Base-by-base conservation (phyloP, 129 eudicot species). In the Apium graveolens region DNA sequence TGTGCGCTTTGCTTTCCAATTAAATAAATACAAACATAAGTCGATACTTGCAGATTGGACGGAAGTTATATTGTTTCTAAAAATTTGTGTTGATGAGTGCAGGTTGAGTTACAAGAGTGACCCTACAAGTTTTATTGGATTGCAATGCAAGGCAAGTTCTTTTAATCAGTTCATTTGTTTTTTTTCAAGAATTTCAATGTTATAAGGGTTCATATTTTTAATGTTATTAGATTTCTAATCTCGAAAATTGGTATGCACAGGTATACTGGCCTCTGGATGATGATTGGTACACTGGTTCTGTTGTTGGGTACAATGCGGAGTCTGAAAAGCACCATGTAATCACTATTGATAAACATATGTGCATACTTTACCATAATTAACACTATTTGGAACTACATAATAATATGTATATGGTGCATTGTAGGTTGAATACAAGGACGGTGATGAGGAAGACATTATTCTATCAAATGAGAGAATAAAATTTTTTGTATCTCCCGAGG, bases 191-290 rank as follows among this genome's bases (percentile, higher is more conserved):
- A 41, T 31, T 42, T 13, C 1, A 0, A 1, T 39, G 20, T 49
- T 27, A 9, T 9, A 32, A 31, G 74, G 44, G 20, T 35, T 69
- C 20, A 17, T 70, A 34, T 32, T 4, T 70, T 18, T 20, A 31
- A 27, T 78, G 51, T 62, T 70, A 73, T 73, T 80, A 55, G 32
- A 24, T 41, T 78, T 46, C 55, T 81, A 72, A 71, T 49, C 32
- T 80, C 34, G 31, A 51, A 48, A 35, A n/a, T 68, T 73, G 70
- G 24, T 70, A 21, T 53, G 78, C 53, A 66, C 87, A 96, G 97
- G 99, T 92, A 55, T 96, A 83, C 84, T 96, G 99, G 99, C 99
- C 99, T 13, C 83, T 96, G 87, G 99, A 96, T 80, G 97, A 91
- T 86, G 93, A 84, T 80, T 96, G 97, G 97, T 96, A 96, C 76